Conservation (phyloP, 2,329 filamentous ascomycete genomes). For the Fusarium hostae region DNA sequence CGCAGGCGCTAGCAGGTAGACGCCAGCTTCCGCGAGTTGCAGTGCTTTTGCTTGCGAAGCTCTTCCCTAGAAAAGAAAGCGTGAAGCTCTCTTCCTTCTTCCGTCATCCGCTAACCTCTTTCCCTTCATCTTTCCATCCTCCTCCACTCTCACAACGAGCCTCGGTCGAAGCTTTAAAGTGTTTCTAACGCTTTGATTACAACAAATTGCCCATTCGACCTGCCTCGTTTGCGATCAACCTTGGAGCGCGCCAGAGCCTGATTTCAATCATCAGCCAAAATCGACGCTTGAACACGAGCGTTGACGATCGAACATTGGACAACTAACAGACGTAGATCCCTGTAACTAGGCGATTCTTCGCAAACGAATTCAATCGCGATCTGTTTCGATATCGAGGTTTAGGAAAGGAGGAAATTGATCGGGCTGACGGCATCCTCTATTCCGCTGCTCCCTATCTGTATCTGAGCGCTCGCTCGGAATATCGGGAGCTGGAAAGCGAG, state of each 20-base stretch:
- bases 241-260: constrained; percentile 14
- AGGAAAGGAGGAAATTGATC: constrained; percentile 38
- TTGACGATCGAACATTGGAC: background rate
- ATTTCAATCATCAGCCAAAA: constrained; percentile 3
- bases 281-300: constrained; percentile 1
- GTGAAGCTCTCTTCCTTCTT: constrained; percentile 29
- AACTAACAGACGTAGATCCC: background rate
- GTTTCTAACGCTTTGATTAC: background rate
- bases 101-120: constrained; percentile 1
- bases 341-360: constrained; percentile 1
- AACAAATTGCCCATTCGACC: background rate
- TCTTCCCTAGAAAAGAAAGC: constrained; percentile 34
- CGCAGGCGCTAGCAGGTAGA: constrained; percentile 34
- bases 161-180: background rate
- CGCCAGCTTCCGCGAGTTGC: constrained; percentile 30
- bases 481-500: constrained; percentile 36
- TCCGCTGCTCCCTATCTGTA: constrained; percentile 35
- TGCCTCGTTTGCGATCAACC: constrained; percentile 12
- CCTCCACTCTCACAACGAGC: background rate
- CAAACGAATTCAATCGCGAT: constrained; percentile 21
- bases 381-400: constrained; percentile 21
- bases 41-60: constrained; percentile 40
- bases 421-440: constrained; percentile 35
- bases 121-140: background rate
- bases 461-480: constrained; percentile 32